phyloP scores from a whole-genome alignment of 78 protist genomes.

The Dictyostelium citrinum region DNA sequence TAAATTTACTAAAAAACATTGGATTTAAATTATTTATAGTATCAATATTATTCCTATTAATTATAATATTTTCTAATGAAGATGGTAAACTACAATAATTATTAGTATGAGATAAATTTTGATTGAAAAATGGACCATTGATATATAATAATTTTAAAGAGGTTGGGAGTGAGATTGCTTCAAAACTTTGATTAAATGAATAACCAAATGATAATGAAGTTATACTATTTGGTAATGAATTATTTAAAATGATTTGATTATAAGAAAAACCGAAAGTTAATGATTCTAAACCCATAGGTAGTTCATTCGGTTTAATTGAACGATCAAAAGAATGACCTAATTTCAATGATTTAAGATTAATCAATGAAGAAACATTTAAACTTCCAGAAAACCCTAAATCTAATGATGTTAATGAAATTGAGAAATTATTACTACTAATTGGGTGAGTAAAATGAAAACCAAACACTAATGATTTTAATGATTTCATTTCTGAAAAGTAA shows the following conservation, averaged over 20 bases:
- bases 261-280: neutral
- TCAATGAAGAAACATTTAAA: neutral
- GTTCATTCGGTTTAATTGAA: neutral
- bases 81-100: too few species aligned
- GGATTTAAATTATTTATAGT: too few species aligned
- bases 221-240: neutral
- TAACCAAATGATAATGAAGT: neutral
- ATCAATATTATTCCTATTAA: too few species aligned
- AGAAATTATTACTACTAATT: too few species aligned
- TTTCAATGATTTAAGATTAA: neutral
- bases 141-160: neutral
- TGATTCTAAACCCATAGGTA: neutral
- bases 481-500: neutral
- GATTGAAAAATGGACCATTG: neutral
- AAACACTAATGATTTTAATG: neutral
- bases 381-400: neutral
- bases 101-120: too few species aligned
- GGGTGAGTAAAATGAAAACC: neutral
- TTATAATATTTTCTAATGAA: too few species aligned
- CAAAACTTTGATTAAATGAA: neutral
- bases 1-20: too few species aligned
- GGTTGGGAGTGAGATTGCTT: neutral
- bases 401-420: too few species aligned
- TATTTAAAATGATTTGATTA: neutral
- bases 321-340: neutral